Conservation (phyloP, 768 basidiomycete genomes). For the Rhodocollybia butyracea region DNA sequence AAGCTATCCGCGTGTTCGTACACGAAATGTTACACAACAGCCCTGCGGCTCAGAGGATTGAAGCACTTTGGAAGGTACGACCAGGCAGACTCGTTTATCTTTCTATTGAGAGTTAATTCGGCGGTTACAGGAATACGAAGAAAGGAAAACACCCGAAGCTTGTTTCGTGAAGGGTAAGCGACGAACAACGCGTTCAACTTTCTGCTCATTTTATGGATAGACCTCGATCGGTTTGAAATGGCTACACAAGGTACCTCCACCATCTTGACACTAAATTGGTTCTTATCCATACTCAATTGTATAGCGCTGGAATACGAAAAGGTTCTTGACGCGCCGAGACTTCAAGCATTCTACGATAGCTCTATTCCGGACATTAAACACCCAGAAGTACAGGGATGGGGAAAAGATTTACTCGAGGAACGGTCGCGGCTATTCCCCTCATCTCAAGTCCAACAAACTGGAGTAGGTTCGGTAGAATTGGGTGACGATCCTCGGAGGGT, state of each 20-base stretch:
- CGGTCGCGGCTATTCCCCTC: slow-evolving; percentile 21
- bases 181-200: background rate
- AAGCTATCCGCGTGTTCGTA: slow-evolving; percentile 88
- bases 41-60: slow-evolving; percentile 64
- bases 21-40: slow-evolving; percentile 84
- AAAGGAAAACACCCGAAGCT: slow-evolving; percentile 66
- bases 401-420: slow-evolving; percentile 49
- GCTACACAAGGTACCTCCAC: slow-evolving; percentile 63
- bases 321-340: slow-evolving; percentile 36
- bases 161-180: slow-evolving; percentile 80
- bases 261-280: background rate
- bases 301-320: slow-evolving; percentile 75
- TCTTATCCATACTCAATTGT: background rate
- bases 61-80: slow-evolving; percentile 67
- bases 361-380: slow-evolving; percentile 73
- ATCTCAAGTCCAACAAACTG: background rate
- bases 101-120: no score
- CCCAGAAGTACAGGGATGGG: slow-evolving; percentile 74
- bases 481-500: no score
- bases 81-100: no score
- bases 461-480: no score
- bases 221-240: slow-evolving; percentile 88
- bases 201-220: slow-evolving; percentile 31
- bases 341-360: slow-evolving; percentile 80
- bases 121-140: slow-evolving; percentile 74